Base-by-base conservation (phyloP, 139 green algal genomes). In the Chlamydomonas asymmetrica region DNA sequence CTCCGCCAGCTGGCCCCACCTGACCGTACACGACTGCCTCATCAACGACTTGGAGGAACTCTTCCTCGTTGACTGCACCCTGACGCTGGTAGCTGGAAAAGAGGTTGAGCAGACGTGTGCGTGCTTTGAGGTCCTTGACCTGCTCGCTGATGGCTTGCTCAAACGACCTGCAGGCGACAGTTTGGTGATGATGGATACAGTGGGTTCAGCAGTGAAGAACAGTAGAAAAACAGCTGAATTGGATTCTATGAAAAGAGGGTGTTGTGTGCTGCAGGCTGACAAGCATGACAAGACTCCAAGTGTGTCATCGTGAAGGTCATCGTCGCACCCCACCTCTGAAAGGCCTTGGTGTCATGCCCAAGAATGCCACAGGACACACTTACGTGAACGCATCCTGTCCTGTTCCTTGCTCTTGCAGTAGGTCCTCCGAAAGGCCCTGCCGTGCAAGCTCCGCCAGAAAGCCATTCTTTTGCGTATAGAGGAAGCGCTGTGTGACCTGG, bases 21-120 rank as follows among this genome's bases (percentile, higher is more conserved):
- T 83, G 78, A 20, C 78, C 78, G 59, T 83, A 83, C 43, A 83
- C 32, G 4, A 83, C 52, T 2, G 62, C 49, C 50, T 83, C 70
- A 13, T 71, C 78, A 27, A 71, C 66, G 10, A 80, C 67, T 32
- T 79, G 75, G 34, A 35, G 25, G 38, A 73, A 72, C 40, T 82
- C 75, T 20, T 78, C 50, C 23, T 72, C 57, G 48, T 82, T 82
- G 23, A 49, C 43, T 6, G 34, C 25, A 27, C 32, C 50, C 68
- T 82, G 67, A 5, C 62, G 48, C 27, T 31, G 27, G 48, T 66
- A 78, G 40, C 29, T 37, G 31, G 18, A 7, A 32, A 69, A 76
- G 22, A 61, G 40, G 0, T 27, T 5, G 13, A 61, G 23, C 32
- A 76, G 40, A 27, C 31, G 38, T 2, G 29, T 37, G 2, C 64